Percentiles rank a stretch among this genome's conserved stretches.
phyloP scores from a whole-genome alignment of 768 basidiomycete genomes.

The Agaricus sinodeliciosus region DNA sequence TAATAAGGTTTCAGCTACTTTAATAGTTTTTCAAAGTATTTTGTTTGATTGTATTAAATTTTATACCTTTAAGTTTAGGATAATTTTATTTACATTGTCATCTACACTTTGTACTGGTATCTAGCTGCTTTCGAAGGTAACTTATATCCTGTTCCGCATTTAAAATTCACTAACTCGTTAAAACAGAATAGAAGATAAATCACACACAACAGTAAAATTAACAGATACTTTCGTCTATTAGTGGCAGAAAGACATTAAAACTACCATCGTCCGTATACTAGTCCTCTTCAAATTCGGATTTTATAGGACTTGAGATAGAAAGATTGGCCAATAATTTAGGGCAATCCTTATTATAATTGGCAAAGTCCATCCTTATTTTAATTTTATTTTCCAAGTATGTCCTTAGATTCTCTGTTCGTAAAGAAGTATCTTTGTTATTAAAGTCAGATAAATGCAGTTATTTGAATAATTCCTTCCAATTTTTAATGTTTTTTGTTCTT shows the following conservation, averaged over 20 bases:
- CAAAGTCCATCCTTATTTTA: not conserved
- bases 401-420: not conserved
- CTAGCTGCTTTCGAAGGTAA: not conserved
- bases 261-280: not conserved
- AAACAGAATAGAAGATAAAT: not conserved
- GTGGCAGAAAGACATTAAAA: not conserved
- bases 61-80: not conserved
- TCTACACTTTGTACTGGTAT: not conserved
- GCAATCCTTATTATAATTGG: not conserved
- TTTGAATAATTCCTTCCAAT: not conserved
- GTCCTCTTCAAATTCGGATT: not conserved
- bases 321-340: not conserved
- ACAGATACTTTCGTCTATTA: not conserved
- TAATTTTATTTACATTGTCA: not conserved
- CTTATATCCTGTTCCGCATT: not conserved
- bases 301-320: not conserved
- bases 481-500: not conserved
- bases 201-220: not conserved
- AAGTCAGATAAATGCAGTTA: not conserved
- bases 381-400: not conserved
- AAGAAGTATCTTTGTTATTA: not conserved
- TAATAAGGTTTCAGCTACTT: not conserved
- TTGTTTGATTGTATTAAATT: not conserved
- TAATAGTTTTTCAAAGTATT: constrained; percentile 1
- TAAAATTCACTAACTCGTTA: not conserved